phyloP scores from a whole-genome alignment of 805 yeast species.

The Huiozyma sinensis region DNA sequence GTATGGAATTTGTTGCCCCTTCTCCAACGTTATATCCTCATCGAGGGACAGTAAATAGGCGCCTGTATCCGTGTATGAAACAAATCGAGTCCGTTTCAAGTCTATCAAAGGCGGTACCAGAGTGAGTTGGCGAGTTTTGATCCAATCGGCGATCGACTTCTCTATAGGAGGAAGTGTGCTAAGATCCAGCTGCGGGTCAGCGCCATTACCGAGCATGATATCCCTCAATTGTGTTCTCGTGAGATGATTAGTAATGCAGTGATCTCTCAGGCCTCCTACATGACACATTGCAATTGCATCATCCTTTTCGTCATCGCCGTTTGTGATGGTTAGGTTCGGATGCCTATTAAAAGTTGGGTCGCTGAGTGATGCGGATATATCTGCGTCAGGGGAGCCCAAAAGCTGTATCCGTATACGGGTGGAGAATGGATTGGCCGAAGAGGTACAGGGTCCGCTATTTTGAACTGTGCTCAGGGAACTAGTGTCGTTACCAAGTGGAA shows the following conservation, averaged over 20 bases:
- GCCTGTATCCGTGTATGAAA: conserved; percentile 6
- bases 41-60: conserved; percentile 18
- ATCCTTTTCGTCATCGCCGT: conserved; percentile 3
- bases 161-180: not conserved
- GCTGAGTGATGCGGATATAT: not conserved
- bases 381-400: not conserved
- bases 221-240: not conserved
- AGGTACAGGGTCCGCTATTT: not conserved
- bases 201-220: not conserved
- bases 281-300: conserved; percentile 21
- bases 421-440: not conserved
- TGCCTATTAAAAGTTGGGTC: conserved; percentile 11
- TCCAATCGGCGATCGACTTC: conserved; percentile 22
- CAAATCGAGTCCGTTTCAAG: conserved; percentile 22
- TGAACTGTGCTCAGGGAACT: not conserved
- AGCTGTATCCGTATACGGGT: not conserved
- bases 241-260: conserved; percentile 10
- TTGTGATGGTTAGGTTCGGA: conserved; percentile 14
- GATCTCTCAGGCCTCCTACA: conserved; percentile 26
- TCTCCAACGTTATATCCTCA: conserved; percentile 14
- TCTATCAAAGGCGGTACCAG: conserved; percentile 7
- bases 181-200: no score
- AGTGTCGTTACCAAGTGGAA: not conserved
- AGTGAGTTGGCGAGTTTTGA: conserved; percentile 13
- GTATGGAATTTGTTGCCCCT: conserved; percentile 9